phyloP scores from a whole-genome alignment of 495 filamentous ascomycete genomes.

The Talaromyces nanjingensis region DNA sequence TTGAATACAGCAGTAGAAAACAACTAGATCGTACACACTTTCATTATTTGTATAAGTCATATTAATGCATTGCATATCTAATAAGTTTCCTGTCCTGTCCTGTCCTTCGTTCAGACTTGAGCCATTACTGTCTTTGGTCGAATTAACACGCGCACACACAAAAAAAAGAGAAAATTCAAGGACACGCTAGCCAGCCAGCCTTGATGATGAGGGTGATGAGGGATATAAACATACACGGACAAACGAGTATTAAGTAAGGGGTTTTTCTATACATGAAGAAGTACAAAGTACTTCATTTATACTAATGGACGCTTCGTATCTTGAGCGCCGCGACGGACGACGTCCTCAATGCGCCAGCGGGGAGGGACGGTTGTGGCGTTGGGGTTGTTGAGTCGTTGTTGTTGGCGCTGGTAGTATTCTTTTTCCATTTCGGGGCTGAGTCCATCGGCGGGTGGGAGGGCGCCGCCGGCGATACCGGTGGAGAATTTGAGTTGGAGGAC shows the following conservation, averaged over 20 bases:
- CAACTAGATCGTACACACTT: neutral
- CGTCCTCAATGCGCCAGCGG: constrained; percentile 74
- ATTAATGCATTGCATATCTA: constrained; percentile 6
- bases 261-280: neutral
- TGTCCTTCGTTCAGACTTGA: neutral
- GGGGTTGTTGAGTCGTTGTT: constrained; percentile 20
- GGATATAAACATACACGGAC: neutral
- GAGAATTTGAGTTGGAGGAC: constrained; percentile 93
- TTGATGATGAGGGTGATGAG: neutral
- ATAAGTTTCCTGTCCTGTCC: neutral
- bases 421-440: constrained; percentile 63
- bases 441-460: constrained; percentile 63
- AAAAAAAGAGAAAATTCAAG: neutral
- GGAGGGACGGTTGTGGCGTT: constrained; percentile 51
- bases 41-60: neutral
- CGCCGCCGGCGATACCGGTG: constrained; percentile 84
- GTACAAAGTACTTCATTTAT: neutral
- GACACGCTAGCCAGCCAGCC: constrained; percentile 4
- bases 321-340: constrained; percentile 68
- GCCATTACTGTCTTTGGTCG: neutral
- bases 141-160: neutral
- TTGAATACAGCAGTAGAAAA: neutral
- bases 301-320: constrained; percentile 66
- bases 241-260: neutral
- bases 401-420: constrained; percentile 39